Evolutionary conservation across 78 protist genomes (phyloP).

Genomic region (Planoprotostelium fungivorum): DNA sequence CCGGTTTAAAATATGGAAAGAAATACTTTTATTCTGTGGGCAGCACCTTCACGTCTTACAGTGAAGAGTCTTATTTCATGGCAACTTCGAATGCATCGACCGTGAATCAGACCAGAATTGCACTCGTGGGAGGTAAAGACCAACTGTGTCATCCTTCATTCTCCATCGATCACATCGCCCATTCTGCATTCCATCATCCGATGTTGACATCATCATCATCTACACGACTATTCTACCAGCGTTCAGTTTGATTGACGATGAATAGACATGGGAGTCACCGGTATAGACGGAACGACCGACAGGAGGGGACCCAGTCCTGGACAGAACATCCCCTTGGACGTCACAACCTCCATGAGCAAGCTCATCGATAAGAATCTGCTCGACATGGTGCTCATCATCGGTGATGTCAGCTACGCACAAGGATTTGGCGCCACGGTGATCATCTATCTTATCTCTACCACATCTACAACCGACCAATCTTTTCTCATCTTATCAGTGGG

Average conservation of each 20-base stretch:
- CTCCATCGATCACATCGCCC: too few relatives aligned
- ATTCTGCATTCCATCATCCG: too few relatives aligned
- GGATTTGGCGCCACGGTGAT: background rate
- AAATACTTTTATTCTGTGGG: background rate
- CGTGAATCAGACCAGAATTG: background rate
- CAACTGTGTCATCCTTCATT: too few relatives aligned
- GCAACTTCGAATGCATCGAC: background rate
- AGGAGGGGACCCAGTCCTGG: background rate
- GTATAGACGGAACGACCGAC: background rate
- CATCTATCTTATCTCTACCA: too few relatives aligned
- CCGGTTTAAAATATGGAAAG: background rate
- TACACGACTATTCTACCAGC: background rate
- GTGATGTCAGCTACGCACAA: background rate
- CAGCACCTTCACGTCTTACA: background rate
- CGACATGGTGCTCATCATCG: background rate
- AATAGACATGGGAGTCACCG: background rate
- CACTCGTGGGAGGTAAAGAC: background rate
- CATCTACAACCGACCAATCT: too few relatives aligned
- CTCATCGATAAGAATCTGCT: background rate
- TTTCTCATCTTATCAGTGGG: background rate
- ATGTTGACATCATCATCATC: background rate
- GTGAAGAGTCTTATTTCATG: background rate
- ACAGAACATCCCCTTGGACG: background rate
- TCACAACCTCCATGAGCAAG: background rate
- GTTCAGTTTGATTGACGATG: too few relatives aligned